A percentile compares a stretch with the other conserved stretches of the same genome.
Conservation (phyloP, 345 rosid species). For the Hirschfeldia incana region DNA sequence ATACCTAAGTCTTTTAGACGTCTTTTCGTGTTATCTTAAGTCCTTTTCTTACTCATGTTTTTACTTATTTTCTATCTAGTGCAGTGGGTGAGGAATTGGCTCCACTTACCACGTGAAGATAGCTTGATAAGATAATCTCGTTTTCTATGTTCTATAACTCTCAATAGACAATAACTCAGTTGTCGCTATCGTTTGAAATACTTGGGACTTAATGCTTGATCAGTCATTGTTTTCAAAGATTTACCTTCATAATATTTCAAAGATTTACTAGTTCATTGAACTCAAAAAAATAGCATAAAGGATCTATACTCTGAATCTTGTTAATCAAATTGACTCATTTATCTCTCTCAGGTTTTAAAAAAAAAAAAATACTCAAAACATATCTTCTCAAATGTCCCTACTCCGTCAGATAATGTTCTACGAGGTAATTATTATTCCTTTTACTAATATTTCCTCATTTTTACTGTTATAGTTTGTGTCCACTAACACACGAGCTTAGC, state of each 20-base stretch:
- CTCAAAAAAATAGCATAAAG: not conserved
- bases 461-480: constrained; percentile 29
- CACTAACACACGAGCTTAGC: constrained; percentile 38
- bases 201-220: constrained; percentile 29
- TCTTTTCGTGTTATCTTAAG: constrained; percentile 35
- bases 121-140: constrained; percentile 19
- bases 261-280: constrained; percentile 32
- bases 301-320: constrained; percentile 28
- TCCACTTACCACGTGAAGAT: constrained; percentile 45
- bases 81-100: constrained; percentile 39
- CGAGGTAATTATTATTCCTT: constrained; percentile 37
- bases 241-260: constrained; percentile 12
- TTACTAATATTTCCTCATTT: constrained; percentile 27
- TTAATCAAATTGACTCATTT: not conserved
- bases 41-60: constrained; percentile 38
- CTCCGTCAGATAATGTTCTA: constrained; percentile 29
- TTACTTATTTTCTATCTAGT: constrained; percentile 20
- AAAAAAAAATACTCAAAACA: constrained; percentile 22
- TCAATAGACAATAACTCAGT: constrained; percentile 6
- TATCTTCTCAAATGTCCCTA: constrained; percentile 30
- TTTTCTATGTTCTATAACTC: constrained; percentile 25
- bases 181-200: constrained; percentile 2
- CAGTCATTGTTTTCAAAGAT: constrained; percentile 26
- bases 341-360: constrained; percentile 1
- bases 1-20: constrained; percentile 30